phyloP scores from a whole-genome alignment of 2,329 filamentous ascomycete species.

The Cladosporium sp. region DNA sequence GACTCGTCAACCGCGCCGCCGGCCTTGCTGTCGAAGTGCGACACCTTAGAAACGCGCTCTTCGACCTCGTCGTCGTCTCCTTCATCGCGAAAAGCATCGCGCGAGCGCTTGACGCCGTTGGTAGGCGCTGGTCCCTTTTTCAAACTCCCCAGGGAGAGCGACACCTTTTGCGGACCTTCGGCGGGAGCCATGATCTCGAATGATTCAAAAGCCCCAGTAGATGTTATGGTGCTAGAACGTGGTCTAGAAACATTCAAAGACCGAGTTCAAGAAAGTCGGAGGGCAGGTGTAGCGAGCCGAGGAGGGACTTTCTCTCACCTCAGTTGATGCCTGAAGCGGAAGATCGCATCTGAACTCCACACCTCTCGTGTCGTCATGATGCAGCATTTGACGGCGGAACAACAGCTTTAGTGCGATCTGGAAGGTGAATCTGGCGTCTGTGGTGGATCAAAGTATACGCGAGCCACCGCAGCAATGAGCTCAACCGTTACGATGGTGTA shows the following conservation, averaged over 20 bases:
- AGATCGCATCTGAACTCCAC: not conserved
- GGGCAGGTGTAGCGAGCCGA: slow-evolving; percentile 5
- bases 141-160: slow-evolving; percentile 26
- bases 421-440: not conserved
- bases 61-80: slow-evolving; percentile 50
- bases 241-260: not conserved
- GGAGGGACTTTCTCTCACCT: not conserved
- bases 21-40: slow-evolving; percentile 50
- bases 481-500: not conserved
- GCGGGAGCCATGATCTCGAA: not conserved
- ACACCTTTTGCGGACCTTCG: slow-evolving; percentile 22
- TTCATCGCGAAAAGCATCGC: slow-evolving; percentile 33
- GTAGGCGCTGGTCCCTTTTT: slow-evolving; percentile 26
- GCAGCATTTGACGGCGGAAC: not conserved
- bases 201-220: not conserved
- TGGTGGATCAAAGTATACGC: slow-evolving; percentile 3
- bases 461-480: slow-evolving; percentile 6
- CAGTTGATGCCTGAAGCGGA: not conserved
- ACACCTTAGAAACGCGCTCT: slow-evolving; percentile 43
- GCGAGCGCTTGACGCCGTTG: slow-evolving; percentile 40
- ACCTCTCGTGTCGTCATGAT: slow-evolving; percentile 4
- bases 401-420: slow-evolving; percentile 6
- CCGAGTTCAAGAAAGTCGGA: not conserved
- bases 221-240: not conserved
- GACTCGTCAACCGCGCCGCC: slow-evolving; percentile 47